A percentile compares a stretch with the other conserved stretches of the same genome.
These are phyloP conservation scores for Candida taoyuanica DNA, from an alignment of 805 yeast species.

Conservation along the genomic window DNA sequence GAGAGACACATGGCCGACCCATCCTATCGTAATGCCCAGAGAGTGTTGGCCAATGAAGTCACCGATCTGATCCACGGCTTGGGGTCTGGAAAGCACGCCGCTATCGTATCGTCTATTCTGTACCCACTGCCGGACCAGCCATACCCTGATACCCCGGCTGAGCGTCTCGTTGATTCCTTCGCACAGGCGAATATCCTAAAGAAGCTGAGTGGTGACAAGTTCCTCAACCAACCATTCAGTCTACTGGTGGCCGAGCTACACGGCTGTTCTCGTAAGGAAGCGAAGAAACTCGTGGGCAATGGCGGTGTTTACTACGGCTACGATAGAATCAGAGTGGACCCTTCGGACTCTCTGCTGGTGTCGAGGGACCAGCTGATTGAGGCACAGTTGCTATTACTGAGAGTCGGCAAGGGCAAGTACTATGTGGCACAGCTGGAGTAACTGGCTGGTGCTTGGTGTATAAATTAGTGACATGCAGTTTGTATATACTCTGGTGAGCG, in stretches of 20 bases:
- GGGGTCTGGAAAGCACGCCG: conserved; percentile 67
- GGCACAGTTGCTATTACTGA: conserved; percentile 53
- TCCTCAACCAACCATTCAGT: conserved; percentile 41
- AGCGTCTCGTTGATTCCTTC: conserved; percentile 52
- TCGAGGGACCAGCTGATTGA: conserved; percentile 51
- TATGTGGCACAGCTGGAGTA: conserved; percentile 41
- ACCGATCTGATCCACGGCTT: conserved; percentile 85
- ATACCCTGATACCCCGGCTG: conserved; percentile 42
- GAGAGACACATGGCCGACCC: conserved; percentile 52
- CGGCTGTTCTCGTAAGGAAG: conserved; percentile 50
- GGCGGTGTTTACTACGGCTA: conserved; percentile 76
- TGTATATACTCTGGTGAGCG: background rate
- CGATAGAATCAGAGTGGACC: conserved; percentile 48
- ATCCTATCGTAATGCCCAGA: conserved; percentile 68
- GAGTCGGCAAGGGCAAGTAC: conserved; percentile 72
- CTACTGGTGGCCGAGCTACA: conserved; percentile 46
- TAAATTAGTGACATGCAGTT: background rate
- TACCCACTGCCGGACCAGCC: conserved; percentile 55
- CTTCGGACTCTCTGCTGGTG: conserved; percentile 45
- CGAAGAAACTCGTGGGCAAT: conserved; percentile 53
- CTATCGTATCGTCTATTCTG: conserved; percentile 59
- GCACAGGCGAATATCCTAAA: conserved; percentile 51
- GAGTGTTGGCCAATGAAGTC: conserved; percentile 74
- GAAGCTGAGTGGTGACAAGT: conserved; percentile 31
- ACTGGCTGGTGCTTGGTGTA: background rate